Conservation (phyloP, 495 filamentous ascomycete genomes). For the Hypomontagnella submonticulosa region DNA sequence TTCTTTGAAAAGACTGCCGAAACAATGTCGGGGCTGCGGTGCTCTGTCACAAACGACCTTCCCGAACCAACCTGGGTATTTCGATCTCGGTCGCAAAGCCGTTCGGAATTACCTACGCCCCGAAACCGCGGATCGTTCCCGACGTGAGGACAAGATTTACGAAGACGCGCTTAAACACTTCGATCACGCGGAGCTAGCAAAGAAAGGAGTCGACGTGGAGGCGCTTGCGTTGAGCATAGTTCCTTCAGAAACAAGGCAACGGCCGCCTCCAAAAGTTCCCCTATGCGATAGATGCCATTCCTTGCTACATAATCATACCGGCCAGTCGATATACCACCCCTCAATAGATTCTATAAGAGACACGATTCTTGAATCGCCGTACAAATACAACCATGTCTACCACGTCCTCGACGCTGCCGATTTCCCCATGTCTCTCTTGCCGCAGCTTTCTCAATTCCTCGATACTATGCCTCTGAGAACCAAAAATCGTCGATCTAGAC, state of each 20-base stretch:
- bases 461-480: conserved; percentile 73
- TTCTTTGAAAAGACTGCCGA: conserved; percentile 57
- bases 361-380: conserved; percentile 85
- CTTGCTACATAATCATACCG: conserved; percentile 77
- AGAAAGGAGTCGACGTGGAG: conserved; percentile 55
- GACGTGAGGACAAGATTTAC: conserved; percentile 50
- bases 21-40: conserved; percentile 86
- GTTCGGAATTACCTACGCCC: conserved; percentile 58
- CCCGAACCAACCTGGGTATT: conserved; percentile 81
- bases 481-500: conserved; percentile 76
- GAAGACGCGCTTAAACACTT: conserved; percentile 53
- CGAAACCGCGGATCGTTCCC: conserved; percentile 35
- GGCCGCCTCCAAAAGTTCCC: conserved; percentile 51
- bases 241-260: conserved; percentile 29
- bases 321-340: conserved; percentile 77
- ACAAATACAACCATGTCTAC: conserved; percentile 92
- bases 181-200: conserved; percentile 55
- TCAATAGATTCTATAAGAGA: conserved; percentile 78
- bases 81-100: conserved; percentile 65
- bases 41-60: conserved; percentile 79
- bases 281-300: conserved; percentile 90
- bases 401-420: conserved; percentile 98
- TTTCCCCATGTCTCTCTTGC: conserved; percentile 90
- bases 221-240: conserved; percentile 39
- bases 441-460: conserved; percentile 65